A percentile compares a stretch with the other conserved stretches of the same genome.
These are phyloP conservation scores for Tulasnella sp. DNA, from an alignment of 768 basidiomycete genomes.

Conservation along the genomic window DNA sequence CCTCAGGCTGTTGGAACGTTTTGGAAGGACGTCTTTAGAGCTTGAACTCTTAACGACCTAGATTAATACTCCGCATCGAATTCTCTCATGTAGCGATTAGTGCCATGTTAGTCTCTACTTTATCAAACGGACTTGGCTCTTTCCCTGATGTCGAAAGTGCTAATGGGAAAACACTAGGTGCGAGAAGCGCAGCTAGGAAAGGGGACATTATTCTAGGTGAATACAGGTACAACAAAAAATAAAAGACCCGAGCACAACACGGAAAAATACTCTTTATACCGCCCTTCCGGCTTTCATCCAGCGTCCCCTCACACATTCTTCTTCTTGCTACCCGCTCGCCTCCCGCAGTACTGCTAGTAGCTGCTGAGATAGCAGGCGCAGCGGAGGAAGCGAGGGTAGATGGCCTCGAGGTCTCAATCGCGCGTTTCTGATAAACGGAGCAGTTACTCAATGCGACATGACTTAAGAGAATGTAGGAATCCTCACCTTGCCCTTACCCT, in stretches of 20 bases:
- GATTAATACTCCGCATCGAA: no score
- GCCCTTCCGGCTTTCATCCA: background rate
- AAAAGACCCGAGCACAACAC: background rate
- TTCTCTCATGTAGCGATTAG: no score
- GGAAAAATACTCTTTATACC: background rate
- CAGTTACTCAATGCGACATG: background rate
- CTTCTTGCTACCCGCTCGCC: constrained; percentile 13
- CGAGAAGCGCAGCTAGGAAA: no score
- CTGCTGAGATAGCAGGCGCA: background rate
- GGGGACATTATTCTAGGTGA: background rate
- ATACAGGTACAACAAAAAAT: background rate
- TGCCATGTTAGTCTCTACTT: no score
- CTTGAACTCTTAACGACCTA: background rate
- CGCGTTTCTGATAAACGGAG: background rate
- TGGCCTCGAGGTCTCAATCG: constrained; percentile 9
- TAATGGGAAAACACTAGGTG: no score
- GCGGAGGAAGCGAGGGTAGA: constrained; percentile 14
- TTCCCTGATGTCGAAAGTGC: no score
- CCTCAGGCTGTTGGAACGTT: background rate
- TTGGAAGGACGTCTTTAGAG: background rate
- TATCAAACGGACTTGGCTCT: no score
- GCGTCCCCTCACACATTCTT: constrained; percentile 8
- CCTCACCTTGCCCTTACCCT: constrained; percentile 15
- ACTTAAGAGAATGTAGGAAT: background rate
- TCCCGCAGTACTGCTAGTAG: background rate